A percentile compares a stretch with the other conserved stretches of the same genome.
phyloP scores from a whole-genome alignment of 2,329 filamentous ascomycete genomes.

The Orbilia ellipsospora region DNA sequence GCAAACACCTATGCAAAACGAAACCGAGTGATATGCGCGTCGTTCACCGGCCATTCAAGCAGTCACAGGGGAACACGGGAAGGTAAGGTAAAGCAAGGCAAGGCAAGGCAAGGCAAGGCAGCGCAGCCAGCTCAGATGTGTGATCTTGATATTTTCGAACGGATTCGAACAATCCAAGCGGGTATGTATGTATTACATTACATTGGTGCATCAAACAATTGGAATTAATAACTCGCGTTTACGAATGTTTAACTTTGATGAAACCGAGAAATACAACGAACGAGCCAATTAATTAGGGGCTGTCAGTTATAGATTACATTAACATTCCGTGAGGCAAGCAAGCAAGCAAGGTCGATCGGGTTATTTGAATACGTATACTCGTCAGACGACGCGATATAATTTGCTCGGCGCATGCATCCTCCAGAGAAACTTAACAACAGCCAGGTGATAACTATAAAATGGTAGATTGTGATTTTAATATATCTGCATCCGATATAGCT shows the following conservation, averaged over 20 bases:
- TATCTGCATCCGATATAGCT: slow-evolving; percentile 23
- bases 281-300: neutral
- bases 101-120: slow-evolving; percentile 33
- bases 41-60: slow-evolving; percentile 22
- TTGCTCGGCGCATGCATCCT: slow-evolving; percentile 27
- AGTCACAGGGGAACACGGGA: slow-evolving; percentile 9
- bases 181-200: neutral
- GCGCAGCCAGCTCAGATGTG: slow-evolving; percentile 13
- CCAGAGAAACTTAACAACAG: slow-evolving; percentile 9
- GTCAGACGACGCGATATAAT: slow-evolving; percentile 40
- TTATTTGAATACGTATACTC: slow-evolving; percentile 34
- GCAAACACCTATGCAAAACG: slow-evolving; percentile 32
- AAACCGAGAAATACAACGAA: neutral
- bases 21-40: slow-evolving; percentile 14
- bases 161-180: too few relatives aligned
- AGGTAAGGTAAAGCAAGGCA: slow-evolving; percentile 6
- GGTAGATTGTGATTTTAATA: slow-evolving; percentile 37
- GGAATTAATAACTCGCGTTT: slow-evolving; percentile 1
- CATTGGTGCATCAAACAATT: neutral
- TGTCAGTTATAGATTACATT: neutral
- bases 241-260: slow-evolving; percentile 6
- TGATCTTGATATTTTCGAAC: slow-evolving; percentile 25
- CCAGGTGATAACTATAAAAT: slow-evolving; percentile 24
- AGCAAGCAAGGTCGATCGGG: slow-evolving; percentile 26
- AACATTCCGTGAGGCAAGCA: slow-evolving; percentile 24